Evolutionary conservation across 495 filamentous ascomycete genomes (phyloP).

Genomic region (Penicillium salamii): DNA sequence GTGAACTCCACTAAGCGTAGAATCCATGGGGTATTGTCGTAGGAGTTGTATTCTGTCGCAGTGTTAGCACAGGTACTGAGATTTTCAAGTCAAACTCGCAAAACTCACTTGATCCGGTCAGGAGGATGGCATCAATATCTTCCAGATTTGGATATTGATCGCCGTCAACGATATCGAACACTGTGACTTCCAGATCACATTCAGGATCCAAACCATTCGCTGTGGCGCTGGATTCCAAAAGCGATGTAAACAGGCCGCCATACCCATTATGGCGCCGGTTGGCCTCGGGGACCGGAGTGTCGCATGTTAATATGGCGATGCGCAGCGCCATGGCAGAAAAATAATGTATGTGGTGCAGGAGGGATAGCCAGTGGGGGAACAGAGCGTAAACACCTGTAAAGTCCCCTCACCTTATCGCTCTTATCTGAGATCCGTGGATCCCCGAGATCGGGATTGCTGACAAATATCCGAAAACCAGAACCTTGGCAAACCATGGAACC

Average conservation of each 20-base stretch:
- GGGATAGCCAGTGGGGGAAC: too few relatives aligned
- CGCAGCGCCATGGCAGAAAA: slow-evolving; percentile 55
- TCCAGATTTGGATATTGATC: slow-evolving; percentile 64
- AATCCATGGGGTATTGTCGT: slow-evolving; percentile 75
- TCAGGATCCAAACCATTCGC: slow-evolving; percentile 36
- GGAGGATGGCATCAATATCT: slow-evolving; percentile 75
- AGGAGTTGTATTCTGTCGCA: slow-evolving; percentile 52
- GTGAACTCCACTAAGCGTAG: slow-evolving; percentile 69
- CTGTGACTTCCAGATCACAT: slow-evolving; percentile 55
- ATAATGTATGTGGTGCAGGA: too few relatives aligned
- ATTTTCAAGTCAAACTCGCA: background rate
- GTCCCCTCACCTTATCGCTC: background rate
- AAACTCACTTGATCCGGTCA: slow-evolving; percentile 65
- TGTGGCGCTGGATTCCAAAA: slow-evolving; percentile 55
- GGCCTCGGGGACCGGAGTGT: slow-evolving; percentile 59
- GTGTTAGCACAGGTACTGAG: background rate
- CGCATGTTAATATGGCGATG: slow-evolving; percentile 82
- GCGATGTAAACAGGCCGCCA: slow-evolving; percentile 63
- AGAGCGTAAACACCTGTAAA: too few relatives aligned
- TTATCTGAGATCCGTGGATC: background rate
- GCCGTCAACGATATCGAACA: slow-evolving; percentile 64
- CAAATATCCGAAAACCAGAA: background rate
- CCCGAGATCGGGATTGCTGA: background rate
- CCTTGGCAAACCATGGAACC: too few relatives aligned
- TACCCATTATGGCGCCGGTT: slow-evolving; percentile 68